phyloP scores from a whole-genome alignment of 2,329 filamentous ascomycete species.

The Alternaria sp. region DNA sequence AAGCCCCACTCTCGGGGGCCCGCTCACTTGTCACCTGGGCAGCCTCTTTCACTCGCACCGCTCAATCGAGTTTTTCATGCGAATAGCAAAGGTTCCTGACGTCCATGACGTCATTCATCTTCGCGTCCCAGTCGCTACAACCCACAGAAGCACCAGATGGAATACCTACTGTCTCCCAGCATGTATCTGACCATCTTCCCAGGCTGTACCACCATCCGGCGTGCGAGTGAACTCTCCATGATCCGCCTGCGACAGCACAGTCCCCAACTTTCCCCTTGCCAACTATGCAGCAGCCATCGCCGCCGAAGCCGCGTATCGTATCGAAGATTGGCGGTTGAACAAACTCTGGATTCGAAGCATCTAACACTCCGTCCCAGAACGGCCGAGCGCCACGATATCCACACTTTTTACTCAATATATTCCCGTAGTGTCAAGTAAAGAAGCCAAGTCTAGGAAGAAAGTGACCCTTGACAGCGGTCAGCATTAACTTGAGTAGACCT shows the following conservation, averaged over 20 bases:
- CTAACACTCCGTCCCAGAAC: not conserved
- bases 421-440: not conserved
- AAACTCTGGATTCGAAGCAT: not conserved
- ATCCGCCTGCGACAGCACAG: slow-evolving; percentile 16
- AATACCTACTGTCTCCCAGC: slow-evolving; percentile 14
- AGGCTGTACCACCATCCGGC: slow-evolving; percentile 14
- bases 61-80: not conserved
- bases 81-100: not conserved
- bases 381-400: not conserved
- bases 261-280: slow-evolving; percentile 2
- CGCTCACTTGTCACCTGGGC: slow-evolving; percentile 11
- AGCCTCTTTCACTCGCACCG: not conserved
- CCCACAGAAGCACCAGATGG: not conserved
- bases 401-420: not conserved
- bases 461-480: not conserved
- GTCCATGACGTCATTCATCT: not conserved
- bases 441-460: not conserved
- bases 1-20: slow-evolving; percentile 26
- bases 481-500: rapidly evolving
- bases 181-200: slow-evolving; percentile 14
- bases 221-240: slow-evolving; percentile 15
- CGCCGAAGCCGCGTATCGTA: not conserved
- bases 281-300: not conserved
- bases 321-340: not conserved
- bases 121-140: not conserved